Evolutionary conservation across 495 filamentous ascomycete species (phyloP).

Genomic region (Penicillium roqueforti): DNA sequence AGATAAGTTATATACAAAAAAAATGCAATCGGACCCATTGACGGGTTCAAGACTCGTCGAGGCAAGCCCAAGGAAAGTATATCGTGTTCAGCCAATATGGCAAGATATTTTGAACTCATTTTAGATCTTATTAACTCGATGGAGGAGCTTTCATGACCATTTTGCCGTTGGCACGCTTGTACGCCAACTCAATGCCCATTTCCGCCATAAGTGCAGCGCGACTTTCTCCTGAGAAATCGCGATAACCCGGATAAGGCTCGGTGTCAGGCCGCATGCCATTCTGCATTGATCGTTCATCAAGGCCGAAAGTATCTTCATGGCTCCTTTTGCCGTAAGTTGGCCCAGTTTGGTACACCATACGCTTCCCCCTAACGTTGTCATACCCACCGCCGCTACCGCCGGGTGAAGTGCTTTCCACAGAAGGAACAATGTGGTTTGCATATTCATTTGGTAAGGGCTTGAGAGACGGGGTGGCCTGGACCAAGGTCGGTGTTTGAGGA

Average conservation of each 20-base stretch:
- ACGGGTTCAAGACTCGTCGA: background rate
- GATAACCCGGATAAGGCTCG: conserved; percentile 28
- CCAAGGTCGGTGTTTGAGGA: conserved; percentile 25
- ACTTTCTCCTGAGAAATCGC: conserved; percentile 29
- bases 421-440: conserved; percentile 19
- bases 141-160: conserved; percentile 35
- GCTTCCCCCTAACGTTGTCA: conserved; percentile 27
- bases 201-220: conserved; percentile 32
- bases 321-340: conserved; percentile 32
- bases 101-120: background rate
- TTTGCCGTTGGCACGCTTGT: conserved; percentile 48
- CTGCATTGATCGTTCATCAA: conserved; percentile 41
- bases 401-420: conserved; percentile 22
- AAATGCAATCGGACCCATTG: conserved; percentile 9
- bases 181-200: conserved; percentile 41
- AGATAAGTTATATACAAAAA: conserved; percentile 24
- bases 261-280: conserved; percentile 51
- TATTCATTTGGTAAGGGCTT: conserved; percentile 26
- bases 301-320: conserved; percentile 42
- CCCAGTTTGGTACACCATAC: conserved; percentile 34
- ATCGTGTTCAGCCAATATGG: background rate
- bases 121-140: conserved; percentile 12
- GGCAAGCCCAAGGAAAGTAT: background rate
- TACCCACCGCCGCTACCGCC: conserved; percentile 23
- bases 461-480: conserved; percentile 24